Base-by-base conservation (phyloP, 2,329 filamentous ascomycete genomes). In the Dothideomycetes sp. region DNA sequence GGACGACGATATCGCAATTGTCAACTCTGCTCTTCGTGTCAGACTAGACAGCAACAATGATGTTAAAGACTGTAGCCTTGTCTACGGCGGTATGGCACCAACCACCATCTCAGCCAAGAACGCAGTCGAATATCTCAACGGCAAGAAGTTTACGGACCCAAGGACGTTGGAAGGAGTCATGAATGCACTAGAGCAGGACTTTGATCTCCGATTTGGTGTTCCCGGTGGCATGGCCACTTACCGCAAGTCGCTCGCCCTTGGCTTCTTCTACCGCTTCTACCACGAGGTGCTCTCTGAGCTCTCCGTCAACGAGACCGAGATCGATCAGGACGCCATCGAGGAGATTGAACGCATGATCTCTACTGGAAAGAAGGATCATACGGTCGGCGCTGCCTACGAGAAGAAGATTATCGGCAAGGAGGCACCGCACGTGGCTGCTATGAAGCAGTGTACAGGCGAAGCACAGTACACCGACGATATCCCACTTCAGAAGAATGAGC, bases 171-270 rank as follows among this genome's bases (percentile, higher is more conserved):
- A 98, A 59, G 88, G 84, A 1, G 76, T 80, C 4, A 95, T 96
- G 85, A 82, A 77, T 49, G 83, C 85, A 1, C 67, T 98, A n/a
- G 88, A 86, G 47, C 70, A 75, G 37, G 91, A 96, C 54, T 98
- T 98, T 53, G 77, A 93, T 56, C 70, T 98, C 19, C 72, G 76
- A 4, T 96, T 94, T 52, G 81, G 87, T 38, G 91, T 98, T 1
- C 91, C 89, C 0, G 91, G 91, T 48, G 91, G 91, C 29, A 98
- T 98, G 91, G 89, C 91, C 0, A 94, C 87, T 1, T 98, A 96
- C 56, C 73, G 91, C 19, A 94, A 91, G 57, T 84, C 87, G 1
- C 66, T 98, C 7, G 89, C 91, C 0, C 68, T 96, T 38, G 81
- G 88, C 2, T 94, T 98, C 70, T 96, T 96, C 63, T 96, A 96